Evolutionary conservation across 768 basidiomycete species (phyloP), one percentile per base, ranked within the genome.

Genomic region (Thelephora aurantiotincta): DNA sequence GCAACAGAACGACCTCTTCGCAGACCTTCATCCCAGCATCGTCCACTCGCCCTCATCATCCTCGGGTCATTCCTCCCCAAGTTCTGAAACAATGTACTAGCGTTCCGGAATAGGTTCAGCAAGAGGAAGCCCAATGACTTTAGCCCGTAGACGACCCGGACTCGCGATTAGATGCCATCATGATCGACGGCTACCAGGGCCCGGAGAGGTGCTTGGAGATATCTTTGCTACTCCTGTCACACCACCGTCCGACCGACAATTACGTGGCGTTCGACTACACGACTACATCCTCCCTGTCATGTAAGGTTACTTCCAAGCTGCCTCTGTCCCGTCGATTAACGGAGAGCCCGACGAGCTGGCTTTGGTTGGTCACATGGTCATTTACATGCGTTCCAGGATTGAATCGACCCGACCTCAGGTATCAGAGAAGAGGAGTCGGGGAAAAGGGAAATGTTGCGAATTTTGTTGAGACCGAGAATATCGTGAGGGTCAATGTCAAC

Each of bases 401-500:
- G 53, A 79, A 97, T 60, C 76, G 96, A 41, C 90, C 93, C 5
- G 96, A 96, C 1, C 67, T 98, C 54, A 72, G 96, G 38, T 99
- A 94, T 64, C 96, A 98, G 63, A 75, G 96, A 37, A 71, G 96
- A 56, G 96, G 96, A 1, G 78, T 97, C 46, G 93, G 98, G 56
- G 89, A 93, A 52, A 81, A 87, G 50, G 89, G 91, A 5, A 75
- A 88, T 58, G 93, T 92, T 3, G 93, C 91, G 1, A 98, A 98
- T 63, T 92, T 97, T 58, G 91, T 97, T 2, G 90, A 97, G 63
- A 91, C 90, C 0, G 93, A 97, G 65, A 83, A 87, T 2, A 80
- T 94, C 46, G 77, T 88, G 69, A 71, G 80, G 35, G 75, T 93
- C 11, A 75, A 85, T 70, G 91, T 89, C 50, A 35, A 72, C 61